Base-by-base conservation (phyloP, 2,329 filamentous ascomycete species). In the Penicillium frequentans region DNA sequence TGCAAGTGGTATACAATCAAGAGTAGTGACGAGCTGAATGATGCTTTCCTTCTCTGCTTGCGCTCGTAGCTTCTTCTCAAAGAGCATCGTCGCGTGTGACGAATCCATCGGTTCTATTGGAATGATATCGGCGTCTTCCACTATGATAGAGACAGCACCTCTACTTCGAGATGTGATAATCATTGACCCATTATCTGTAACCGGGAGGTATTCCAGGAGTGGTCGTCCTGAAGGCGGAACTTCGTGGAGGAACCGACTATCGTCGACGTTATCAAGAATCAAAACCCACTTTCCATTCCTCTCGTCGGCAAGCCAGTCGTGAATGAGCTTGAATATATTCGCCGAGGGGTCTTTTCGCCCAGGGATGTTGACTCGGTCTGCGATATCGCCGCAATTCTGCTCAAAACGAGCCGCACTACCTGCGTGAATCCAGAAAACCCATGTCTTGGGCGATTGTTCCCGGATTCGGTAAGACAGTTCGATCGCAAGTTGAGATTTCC, bases 371-470 rank as follows among this genome's bases (percentile, higher is more conserved):
- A 14, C 50, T 45, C 44, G 33, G 27, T 50, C 46, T 1, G 49
- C 55, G n/a, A 57, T 45, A 3, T 57, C 39, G 14, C 27, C 37
- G 55, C 39, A 37, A 39, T 50, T 50, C 13, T 53, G 37, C 39
- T 57, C 45, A 19, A 43, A 57, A 3, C 55, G 55, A 37, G 66
- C 60, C 0, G 60, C 59, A 49, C 70, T 73, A 51, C 67, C 71
- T 2, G 72, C 70, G 56, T 77, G 64, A 6, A 77, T 62, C 75
- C 71, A 79, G 50, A 77, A 74, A 37, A 77, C 62, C 63, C 64
- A 73, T 14, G 64, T 71, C 14, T 68, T 29, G 0, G 69, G 65
- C 16, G 60, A 68, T n/a, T 49, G 55, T 0, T 71, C 61, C 53
- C 61, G 63, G n/a, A 64, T 55, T 49, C 57, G 62, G 56, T 77